Conservation (phyloP, 352 stramenopile species). For the Phytophthora cryptogea region DNA sequence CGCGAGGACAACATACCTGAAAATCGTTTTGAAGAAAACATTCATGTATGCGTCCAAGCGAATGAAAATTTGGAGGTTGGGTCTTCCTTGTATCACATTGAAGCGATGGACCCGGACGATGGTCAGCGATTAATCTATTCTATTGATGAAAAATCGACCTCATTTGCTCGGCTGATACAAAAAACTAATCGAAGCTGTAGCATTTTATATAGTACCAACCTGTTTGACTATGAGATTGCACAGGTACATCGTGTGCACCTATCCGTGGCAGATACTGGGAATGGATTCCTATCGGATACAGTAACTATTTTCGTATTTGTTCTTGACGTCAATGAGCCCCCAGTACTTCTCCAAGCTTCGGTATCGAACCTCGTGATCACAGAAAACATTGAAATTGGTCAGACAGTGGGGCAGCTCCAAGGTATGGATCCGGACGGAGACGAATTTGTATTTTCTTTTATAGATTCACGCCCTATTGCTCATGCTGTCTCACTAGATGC, state of each 20-base stretch:
- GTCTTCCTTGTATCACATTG: constrained; percentile 31
- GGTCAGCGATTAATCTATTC: constrained; percentile 52
- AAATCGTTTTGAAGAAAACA: constrained; percentile 49
- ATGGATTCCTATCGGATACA: constrained; percentile 44
- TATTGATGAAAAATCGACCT: constrained; percentile 9
- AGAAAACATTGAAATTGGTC: constrained; percentile 38
- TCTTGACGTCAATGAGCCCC: constrained; percentile 50
- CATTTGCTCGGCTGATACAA: constrained; percentile 41
- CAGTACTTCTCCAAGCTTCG: constrained; percentile 36
- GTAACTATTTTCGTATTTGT: constrained; percentile 54
- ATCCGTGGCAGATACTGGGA: constrained; percentile 52
- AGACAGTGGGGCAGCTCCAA: constrained; percentile 40
- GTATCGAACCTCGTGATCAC: constrained; percentile 29
- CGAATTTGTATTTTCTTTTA: constrained; percentile 41
- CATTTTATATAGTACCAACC: constrained; percentile 31
- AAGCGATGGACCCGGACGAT: constrained; percentile 42
- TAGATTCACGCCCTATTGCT: constrained; percentile 30
- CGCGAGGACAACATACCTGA: constrained; percentile 30
- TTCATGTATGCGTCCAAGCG: constrained; percentile 50
- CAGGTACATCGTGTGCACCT: constrained; percentile 43
- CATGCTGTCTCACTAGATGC: constrained; percentile 19
- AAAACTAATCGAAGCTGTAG: constrained; percentile 42
- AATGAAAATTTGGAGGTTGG: constrained; percentile 37
- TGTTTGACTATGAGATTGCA: constrained; percentile 52
- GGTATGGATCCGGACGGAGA: constrained; percentile 55